These are phyloP conservation scores for Peniophora sp. DNA, from an alignment of 1,284 basidiomycete genomes.

Conservation along the genomic window DNA sequence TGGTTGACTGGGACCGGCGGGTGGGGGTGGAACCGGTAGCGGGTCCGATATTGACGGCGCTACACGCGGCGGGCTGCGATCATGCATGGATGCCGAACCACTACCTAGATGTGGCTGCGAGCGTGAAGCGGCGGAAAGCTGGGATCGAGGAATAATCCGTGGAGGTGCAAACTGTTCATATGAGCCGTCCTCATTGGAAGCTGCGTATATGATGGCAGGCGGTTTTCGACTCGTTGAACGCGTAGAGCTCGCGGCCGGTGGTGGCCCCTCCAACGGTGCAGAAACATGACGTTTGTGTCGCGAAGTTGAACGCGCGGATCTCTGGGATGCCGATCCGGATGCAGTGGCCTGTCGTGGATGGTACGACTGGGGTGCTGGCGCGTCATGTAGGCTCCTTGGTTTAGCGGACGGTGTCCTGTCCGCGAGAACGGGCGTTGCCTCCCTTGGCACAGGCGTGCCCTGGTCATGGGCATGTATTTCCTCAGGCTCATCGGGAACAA, in stretches of 20 bases:
- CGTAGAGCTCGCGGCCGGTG: not conserved
- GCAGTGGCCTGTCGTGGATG: not conserved
- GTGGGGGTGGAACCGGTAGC: not conserved
- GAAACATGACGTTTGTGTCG: not conserved
- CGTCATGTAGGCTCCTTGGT: not conserved
- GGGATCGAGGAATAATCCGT: not conserved
- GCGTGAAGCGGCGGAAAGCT: not conserved
- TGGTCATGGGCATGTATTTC: too few relatives aligned
- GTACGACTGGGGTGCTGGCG: not conserved
- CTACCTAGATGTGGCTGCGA: not conserved
- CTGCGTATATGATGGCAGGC: not conserved
- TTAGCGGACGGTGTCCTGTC: too few relatives aligned
- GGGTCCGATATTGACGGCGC: not conserved
- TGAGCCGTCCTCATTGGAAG: not conserved
- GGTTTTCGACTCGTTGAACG: not conserved
- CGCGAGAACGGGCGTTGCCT: too few relatives aligned
- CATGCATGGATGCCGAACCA: too few relatives aligned
- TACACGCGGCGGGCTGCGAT: too few relatives aligned
- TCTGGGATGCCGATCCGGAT: not conserved
- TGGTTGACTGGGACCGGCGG: not conserved
- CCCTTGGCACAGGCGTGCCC: too few relatives aligned
- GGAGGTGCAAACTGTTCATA: not conserved
- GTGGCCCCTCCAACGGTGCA: not conserved
- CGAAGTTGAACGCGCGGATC: not conserved
- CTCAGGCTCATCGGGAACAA: too few relatives aligned